phyloP scores from a whole-genome alignment of 2,329 filamentous ascomycete species.

The Clarireedia homoeocarpa region DNA sequence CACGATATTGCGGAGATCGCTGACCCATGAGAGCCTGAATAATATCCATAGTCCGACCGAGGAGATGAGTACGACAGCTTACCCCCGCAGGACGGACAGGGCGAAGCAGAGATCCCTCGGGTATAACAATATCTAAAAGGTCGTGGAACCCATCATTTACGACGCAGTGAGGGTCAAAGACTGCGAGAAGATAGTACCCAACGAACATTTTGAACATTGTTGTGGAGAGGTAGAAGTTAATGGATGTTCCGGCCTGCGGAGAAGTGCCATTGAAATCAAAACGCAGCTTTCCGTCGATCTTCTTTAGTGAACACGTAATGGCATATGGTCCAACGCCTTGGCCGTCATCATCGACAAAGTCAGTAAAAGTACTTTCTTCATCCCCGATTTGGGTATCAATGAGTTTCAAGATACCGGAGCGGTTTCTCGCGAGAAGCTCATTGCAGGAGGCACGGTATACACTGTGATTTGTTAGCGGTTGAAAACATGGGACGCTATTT shows the following conservation, averaged over 20 bases:
- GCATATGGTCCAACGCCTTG: slow-evolving; percentile 1
- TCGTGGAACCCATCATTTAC: slow-evolving; percentile 1
- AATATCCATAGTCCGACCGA: background rate
- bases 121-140: background rate
- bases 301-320: background rate
- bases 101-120: background rate
- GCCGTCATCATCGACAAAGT: background rate
- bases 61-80: background rate
- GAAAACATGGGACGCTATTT: background rate
- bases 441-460: slow-evolving; percentile 1
- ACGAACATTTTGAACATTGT: slow-evolving; percentile 4
- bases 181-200: background rate
- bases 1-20: background rate
- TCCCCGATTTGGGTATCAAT: background rate
- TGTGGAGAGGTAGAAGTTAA: slow-evolving; percentile 2
- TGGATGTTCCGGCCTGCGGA: slow-evolving; percentile 1
- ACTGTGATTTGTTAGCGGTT: background rate
- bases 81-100: background rate
- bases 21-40: slow-evolving; percentile 3
- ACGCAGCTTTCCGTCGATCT: background rate
- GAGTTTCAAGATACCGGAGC: background rate
- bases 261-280: slow-evolving; percentile 2
- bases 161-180: background rate
- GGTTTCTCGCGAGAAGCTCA: background rate
- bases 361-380: background rate